Evolutionary conservation across 2,329 filamentous ascomycete species (phyloP).

Genomic region (Xylaria sp.): DNA sequence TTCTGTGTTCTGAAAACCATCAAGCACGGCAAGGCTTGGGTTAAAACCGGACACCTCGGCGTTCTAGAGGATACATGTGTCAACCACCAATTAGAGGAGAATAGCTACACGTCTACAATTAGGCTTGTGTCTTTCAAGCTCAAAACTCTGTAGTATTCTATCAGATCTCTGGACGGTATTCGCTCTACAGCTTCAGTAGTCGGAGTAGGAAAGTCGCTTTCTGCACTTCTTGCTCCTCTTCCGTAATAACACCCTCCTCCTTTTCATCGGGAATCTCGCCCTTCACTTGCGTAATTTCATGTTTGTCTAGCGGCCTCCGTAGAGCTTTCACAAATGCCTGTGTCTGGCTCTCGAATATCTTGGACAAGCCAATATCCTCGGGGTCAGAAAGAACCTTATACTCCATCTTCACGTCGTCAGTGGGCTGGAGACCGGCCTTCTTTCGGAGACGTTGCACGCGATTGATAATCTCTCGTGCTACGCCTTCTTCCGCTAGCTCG

Average conservation of each 20-base stretch:
- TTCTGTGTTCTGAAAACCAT: background rate
- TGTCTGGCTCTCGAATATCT: constrained; percentile 72
- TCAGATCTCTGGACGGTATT: background rate
- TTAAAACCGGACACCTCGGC: background rate
- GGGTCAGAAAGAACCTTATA: constrained; percentile 83
- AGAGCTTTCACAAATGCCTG: constrained; percentile 76
- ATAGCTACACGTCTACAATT: background rate
- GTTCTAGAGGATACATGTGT: constrained; percentile 4
- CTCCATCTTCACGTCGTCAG: constrained; percentile 95
- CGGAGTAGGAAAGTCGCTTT: constrained; percentile 81
- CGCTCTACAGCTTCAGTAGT: constrained; percentile 69
- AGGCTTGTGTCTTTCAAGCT: background rate
- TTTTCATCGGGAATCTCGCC: constrained; percentile 57
- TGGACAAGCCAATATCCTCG: constrained; percentile 73
- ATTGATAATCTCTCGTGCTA: constrained; percentile 92
- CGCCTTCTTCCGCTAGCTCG: constrained; percentile 84
- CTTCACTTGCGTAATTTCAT: constrained; percentile 63
- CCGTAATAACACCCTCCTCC: constrained; percentile 68
- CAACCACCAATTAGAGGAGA: constrained; percentile 1
- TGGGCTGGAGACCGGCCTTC: constrained; percentile 87
- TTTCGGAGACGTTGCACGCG: constrained; percentile 91
- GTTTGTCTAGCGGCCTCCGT: constrained; percentile 76
- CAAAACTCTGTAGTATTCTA: background rate
- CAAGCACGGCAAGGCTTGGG: background rate
- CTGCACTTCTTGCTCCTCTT: constrained; percentile 87